Evolutionary conservation across 441 rosid genomes (phyloP).

Genomic region (Populus trichocarpa): DNA sequence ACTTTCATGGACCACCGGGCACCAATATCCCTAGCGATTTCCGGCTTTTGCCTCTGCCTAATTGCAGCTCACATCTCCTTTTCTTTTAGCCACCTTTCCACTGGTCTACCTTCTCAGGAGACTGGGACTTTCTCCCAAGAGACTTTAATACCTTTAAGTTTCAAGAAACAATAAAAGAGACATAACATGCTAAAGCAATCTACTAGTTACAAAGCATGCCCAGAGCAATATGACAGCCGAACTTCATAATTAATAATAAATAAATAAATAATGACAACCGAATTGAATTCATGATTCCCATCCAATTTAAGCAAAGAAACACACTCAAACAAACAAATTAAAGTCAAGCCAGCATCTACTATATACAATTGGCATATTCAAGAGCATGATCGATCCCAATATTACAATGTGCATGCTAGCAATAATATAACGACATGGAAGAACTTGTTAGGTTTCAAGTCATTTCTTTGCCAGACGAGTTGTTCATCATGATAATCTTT

Average conservation of each 20-base stretch:
- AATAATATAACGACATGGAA: background rate
- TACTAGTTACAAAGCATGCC: background rate
- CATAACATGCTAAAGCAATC: background rate
- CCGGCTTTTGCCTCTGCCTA: constrained; percentile 2
- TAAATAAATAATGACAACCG: background rate
- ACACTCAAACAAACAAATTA: constrained; percentile 16
- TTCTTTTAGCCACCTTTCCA: background rate
- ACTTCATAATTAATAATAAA: background rate
- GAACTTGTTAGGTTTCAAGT: constrained; percentile 1
- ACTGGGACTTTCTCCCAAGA: background rate
- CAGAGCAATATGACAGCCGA: background rate
- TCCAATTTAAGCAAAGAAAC: constrained; percentile 5
- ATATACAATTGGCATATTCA: background rate
- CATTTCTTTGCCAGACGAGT: background rate
- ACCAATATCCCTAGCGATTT: background rate
- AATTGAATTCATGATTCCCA: background rate
- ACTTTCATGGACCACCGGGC: constrained; percentile 9
- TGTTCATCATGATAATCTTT: background rate
- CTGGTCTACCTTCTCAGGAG: background rate
- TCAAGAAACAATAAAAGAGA: background rate
- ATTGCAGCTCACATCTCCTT: background rate
- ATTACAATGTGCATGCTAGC: background rate
- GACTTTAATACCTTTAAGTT: background rate
- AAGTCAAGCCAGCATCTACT: background rate
- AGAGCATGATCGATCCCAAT: background rate